Conservation (phyloP, 73 alveolate genomes). For the Paramecium caudatum region DNA sequence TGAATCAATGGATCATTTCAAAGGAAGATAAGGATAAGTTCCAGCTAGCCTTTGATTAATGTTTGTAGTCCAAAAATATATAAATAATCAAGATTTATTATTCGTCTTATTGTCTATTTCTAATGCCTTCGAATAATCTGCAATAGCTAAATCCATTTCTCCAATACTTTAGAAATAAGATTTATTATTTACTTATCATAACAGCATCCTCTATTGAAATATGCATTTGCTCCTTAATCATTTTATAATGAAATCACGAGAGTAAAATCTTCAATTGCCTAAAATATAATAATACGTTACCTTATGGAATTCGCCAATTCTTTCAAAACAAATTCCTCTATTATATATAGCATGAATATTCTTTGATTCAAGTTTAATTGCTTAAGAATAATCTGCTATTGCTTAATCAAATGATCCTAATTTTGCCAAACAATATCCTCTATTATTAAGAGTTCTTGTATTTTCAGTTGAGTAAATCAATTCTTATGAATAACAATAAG, state of each 20-base stretch:
- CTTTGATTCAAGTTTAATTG: conserved; percentile 84
- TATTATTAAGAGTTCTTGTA: conserved; percentile 91
- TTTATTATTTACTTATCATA: conserved; percentile 86
- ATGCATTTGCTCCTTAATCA: conserved; percentile 97
- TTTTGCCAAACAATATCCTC: conserved; percentile 98
- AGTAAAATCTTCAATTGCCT: conserved; percentile 96
- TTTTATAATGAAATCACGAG: conserved; percentile 89
- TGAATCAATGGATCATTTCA: conserved; percentile 80
- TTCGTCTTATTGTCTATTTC: conserved; percentile 89
- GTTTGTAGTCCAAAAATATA: not conserved
- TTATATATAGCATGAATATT: conserved; percentile 97
- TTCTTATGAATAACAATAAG: conserved; percentile 93
- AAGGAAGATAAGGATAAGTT: not conserved
- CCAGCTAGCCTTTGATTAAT: not conserved
- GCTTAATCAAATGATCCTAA: conserved; percentile 93
- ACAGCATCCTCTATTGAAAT: conserved; percentile 98
- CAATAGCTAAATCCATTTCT: conserved; percentile 93
- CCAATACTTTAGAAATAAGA: conserved; percentile 77
- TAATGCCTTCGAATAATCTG: conserved; percentile 96
- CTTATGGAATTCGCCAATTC: conserved; percentile 90
- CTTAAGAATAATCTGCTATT: conserved; percentile 91
- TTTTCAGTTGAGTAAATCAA: conserved; percentile 81
- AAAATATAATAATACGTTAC: conserved; percentile 40
- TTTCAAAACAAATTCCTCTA: conserved; percentile 96
- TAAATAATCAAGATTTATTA: conserved; percentile 17